Base-by-base conservation (phyloP, 192 early-diverging fungal genomes). In the Pilaira anomala region DNA sequence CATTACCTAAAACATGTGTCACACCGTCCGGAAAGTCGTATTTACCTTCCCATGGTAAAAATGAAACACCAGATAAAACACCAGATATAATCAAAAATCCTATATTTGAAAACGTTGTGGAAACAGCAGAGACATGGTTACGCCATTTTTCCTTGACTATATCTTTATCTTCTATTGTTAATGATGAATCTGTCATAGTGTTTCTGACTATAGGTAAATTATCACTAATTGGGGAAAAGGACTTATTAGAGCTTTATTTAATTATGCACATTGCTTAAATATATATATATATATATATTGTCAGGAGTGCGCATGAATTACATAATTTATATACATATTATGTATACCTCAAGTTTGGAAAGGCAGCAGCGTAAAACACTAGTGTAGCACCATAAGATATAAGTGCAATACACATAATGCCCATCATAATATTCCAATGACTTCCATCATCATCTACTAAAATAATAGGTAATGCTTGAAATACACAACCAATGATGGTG, bases 91-190 rank as follows among this genome's bases (percentile, higher is more conserved):
- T 52, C 30, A 71, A 68, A 60, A 71, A 78, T 7, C 76, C 76
- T 53, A 80, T 66, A 48, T 80, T 80, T 59, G 72, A 75, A 60
- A 64, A 75, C 12, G 67, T 65, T 12, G 78, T 80, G 6, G 76
- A 78, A 24, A 80, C 65, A 30, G 77, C 74, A 16, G 78, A 80
- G 30, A 74, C 66, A 21, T 74, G 75, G 29, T 74, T 71, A 25
- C 78, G 76, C 57, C 48, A 62, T 18, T 50, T 28, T 13, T 66
- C 59, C 41, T 52, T 51, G 12, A 62, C 24, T 12, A 40, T 30
- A 19, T 33, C 8, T 19, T 63, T 62, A 45, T 73, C 71, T 11
- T 13, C 8, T 11, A 30, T 19, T 28, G 71, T 42, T 42, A 53
- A 19, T 1, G 51, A 42, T 21, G 36, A 26, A 28, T 67, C 61